These are phyloP conservation scores for Hypoxylon sp. DNA, from an alignment of 2,329 filamentous ascomycete genomes.

Conservation along the genomic window DNA sequence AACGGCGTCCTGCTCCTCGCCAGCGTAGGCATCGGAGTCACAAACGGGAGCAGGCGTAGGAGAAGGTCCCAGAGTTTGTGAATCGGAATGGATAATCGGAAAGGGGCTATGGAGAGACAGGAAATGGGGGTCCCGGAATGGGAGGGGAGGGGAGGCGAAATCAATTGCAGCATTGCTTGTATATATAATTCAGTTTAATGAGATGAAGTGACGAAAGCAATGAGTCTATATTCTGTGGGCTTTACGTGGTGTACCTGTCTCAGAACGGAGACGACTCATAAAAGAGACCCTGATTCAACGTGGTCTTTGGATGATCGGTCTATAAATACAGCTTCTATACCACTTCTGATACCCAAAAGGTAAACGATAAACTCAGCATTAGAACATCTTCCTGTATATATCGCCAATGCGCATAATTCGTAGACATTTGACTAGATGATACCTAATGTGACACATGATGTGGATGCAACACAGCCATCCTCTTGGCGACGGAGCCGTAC, in stretches of 20 bases:
- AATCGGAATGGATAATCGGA: not conserved
- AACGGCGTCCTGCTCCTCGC: constrained; percentile 78
- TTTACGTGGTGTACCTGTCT: not conserved
- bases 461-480: constrained; percentile 31
- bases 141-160: not conserved
- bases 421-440: not conserved
- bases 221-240: not conserved
- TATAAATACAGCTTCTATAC: not conserved
- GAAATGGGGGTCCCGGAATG: not conserved
- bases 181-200: constrained; percentile 1
- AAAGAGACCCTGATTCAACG: not conserved
- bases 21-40: constrained; percentile 64
- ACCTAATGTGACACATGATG: constrained; percentile 6
- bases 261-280: not conserved
- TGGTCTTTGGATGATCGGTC: constrained; percentile 14
- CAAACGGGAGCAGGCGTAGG: constrained; percentile 2
- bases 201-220: not conserved
- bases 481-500: constrained; percentile 82
- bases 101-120: not conserved
- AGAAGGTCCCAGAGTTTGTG: not conserved
- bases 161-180: not conserved
- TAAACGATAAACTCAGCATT: not conserved
- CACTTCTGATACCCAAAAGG: not conserved
- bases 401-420: not conserved
- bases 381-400: not conserved